These are phyloP conservation scores for Ligustrum vulgare DNA, from an alignment of 257 asterid genomes.

Conservation along the genomic window DNA sequence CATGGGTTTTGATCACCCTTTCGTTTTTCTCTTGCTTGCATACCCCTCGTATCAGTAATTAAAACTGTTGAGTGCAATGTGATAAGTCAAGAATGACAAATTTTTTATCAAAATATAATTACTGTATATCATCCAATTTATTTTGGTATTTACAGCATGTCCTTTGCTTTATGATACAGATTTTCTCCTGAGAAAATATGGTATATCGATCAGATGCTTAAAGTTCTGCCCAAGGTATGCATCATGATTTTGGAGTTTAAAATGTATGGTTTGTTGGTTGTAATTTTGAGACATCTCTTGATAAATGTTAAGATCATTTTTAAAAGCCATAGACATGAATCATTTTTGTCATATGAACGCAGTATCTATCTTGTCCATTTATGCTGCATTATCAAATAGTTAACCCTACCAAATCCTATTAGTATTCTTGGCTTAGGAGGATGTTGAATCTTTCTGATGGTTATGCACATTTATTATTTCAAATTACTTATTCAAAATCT, in stretches of 20 bases:
- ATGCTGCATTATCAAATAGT: neutral
- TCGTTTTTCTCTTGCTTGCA: neutral
- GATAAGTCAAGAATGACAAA: neutral
- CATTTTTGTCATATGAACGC: neutral
- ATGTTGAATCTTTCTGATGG: neutral
- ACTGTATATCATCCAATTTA: constrained; percentile 26
- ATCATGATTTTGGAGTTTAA: constrained; percentile 13
- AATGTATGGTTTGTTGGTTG: constrained; percentile 15
- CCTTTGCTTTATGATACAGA: constrained; percentile 50
- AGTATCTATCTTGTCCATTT: neutral
- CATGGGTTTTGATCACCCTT: constrained; percentile 4
- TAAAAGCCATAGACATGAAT: neutral
- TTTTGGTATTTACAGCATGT: constrained; percentile 17
- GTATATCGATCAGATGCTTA: constrained; percentile 97
- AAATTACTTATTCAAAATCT: neutral
- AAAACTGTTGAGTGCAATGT: constrained; percentile 8
- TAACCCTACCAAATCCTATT: neutral
- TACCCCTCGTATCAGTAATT: neutral
- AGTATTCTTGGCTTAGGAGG: neutral
- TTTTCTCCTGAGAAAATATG: constrained; percentile 87
- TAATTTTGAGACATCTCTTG: constrained; percentile 13
- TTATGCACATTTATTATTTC: neutral
- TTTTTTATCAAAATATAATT: constrained; percentile 13
- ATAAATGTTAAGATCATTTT: constrained; percentile 18
- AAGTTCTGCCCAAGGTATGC: constrained; percentile 87